These are phyloP conservation scores for Plasmodium falciparum DNA, from an alignment of 169 alveolate species.

Conservation along the genomic window DNA sequence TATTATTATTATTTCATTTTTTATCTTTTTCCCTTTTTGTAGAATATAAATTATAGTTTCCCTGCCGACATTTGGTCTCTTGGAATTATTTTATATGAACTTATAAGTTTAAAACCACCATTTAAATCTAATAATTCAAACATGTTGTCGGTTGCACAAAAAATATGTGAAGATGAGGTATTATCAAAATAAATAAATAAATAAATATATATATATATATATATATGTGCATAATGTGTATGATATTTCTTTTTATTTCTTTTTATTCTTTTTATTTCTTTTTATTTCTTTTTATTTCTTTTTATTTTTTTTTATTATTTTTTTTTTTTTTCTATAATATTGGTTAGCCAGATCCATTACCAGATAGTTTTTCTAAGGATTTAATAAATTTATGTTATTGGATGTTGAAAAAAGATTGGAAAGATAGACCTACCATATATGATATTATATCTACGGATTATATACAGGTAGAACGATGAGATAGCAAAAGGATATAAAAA, in stretches of 20 bases:
- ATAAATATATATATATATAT: background rate
- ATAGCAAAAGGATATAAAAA: background rate
- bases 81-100: constrained; percentile 75
- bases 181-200: background rate
- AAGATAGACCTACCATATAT: constrained; percentile 60
- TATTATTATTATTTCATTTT: background rate
- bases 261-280: too few species aligned
- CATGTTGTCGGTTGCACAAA: constrained; percentile 59
- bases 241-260: background rate
- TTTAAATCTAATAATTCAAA: constrained; percentile 66
- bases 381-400: constrained; percentile 54
- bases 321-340: background rate
- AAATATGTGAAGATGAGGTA: constrained; percentile 77
- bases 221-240: background rate
- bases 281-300: too few species aligned
- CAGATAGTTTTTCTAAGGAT: constrained; percentile 47
- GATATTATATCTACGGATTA: constrained; percentile 67
- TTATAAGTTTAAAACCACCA: constrained; percentile 71
- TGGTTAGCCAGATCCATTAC: constrained; percentile 75
- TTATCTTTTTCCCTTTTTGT: background rate
- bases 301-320: too few species aligned
- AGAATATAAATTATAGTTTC: constrained; percentile 68
- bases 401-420: constrained; percentile 65
- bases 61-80: constrained; percentile 78
- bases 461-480: constrained; percentile 31